These are phyloP conservation scores for Nitzschia putrida DNA, from an alignment of 108 stramenopile genomes.

Conservation along the genomic window DNA sequence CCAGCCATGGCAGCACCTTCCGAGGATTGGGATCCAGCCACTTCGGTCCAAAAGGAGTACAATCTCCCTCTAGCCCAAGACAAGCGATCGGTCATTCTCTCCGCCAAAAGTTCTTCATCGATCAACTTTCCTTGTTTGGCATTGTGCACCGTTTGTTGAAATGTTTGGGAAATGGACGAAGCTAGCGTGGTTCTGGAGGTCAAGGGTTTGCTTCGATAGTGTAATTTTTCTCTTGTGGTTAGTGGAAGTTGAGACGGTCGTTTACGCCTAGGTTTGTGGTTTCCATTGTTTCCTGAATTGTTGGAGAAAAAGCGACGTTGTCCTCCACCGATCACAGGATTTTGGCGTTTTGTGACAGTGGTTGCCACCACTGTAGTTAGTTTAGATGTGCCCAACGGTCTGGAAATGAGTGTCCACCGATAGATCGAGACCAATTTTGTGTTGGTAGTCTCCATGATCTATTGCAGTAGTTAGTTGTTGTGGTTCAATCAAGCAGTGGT, in stretches of 20 bases:
- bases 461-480: too few relatives aligned
- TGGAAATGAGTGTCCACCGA: too few relatives aligned
- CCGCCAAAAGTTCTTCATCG: constrained; percentile 15
- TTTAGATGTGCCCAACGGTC: too few relatives aligned
- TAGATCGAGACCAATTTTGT: too few relatives aligned
- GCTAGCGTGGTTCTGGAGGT: too few relatives aligned
- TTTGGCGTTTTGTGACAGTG: too few relatives aligned
- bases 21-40: not conserved
- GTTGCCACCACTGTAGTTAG: too few relatives aligned
- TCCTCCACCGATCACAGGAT: too few relatives aligned
- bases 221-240: not conserved
- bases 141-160: not conserved
- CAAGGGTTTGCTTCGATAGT: too few relatives aligned
- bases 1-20: not conserved
- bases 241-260: not conserved
- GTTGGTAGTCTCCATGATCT: too few relatives aligned
- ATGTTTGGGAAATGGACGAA: not conserved
- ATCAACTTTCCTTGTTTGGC: not conserved
- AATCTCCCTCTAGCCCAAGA: constrained; percentile 6
- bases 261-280: not conserved
- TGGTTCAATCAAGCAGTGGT: too few relatives aligned
- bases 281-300: not conserved
- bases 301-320: too few relatives aligned
- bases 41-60: constrained; percentile 4
- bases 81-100: constrained; percentile 9